Evolutionary conservation across 192 early-diverging fungal species (phyloP).

Genomic region (Jimgerdemannia flammicorona): DNA sequence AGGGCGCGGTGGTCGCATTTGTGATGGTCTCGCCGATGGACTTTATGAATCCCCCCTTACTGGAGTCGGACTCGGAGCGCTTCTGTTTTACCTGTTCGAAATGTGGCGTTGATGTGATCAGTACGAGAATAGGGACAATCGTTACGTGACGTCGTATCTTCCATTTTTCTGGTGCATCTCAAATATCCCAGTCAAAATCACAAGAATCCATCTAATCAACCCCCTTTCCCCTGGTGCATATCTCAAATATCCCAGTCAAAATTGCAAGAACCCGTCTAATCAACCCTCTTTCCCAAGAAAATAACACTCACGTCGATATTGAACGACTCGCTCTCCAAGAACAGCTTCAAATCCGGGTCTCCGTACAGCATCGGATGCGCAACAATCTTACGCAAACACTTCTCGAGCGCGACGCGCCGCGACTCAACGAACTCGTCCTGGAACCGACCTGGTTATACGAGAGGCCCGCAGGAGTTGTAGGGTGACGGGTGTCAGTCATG

Average conservation of each 20-base stretch:
- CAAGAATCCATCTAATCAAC: too few species aligned
- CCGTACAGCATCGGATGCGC: constrained; percentile 79
- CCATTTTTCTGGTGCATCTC: too few species aligned
- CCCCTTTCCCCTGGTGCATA: too few species aligned
- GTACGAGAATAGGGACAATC: too few species aligned
- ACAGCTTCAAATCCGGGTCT: constrained; percentile 78
- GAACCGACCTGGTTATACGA: constrained; percentile 63
- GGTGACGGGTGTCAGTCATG: neutral
- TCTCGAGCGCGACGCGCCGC: constrained; percentile 78
- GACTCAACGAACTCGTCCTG: constrained; percentile 95
- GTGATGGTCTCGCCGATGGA: constrained; percentile 73
- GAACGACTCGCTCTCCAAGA: constrained; percentile 87
- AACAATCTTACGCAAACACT: constrained; percentile 75
- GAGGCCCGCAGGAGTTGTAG: too few species aligned
- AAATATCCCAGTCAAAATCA: too few species aligned
- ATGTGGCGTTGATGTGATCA: neutral
- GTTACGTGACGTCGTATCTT: too few species aligned
- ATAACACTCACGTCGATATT: constrained; percentile 52
- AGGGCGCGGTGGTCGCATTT: constrained; percentile 46
- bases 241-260: too few species aligned
- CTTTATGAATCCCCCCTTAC: constrained; percentile 47
- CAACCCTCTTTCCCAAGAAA: neutral
- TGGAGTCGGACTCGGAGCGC: constrained; percentile 30
- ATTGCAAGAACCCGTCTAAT: too few species aligned
- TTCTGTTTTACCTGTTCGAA: constrained; percentile 46